Conservation (phyloP, 257 asterid species). For the Petrea volubilis region DNA sequence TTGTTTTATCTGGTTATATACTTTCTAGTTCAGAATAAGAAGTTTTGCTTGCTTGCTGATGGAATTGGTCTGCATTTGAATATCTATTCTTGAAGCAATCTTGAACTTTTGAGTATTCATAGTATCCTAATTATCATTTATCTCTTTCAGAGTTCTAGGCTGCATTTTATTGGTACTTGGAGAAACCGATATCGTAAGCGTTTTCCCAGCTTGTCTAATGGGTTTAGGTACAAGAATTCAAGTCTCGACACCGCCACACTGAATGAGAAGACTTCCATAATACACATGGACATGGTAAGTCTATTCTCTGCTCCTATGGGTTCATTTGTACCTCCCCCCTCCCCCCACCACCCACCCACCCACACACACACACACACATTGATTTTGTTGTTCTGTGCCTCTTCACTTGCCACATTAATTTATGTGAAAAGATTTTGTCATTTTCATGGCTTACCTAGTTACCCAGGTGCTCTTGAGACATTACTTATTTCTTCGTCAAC, state of each 20-base stretch:
- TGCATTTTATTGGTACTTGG: constrained; percentile 99
- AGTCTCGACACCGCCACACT: constrained; percentile 30
- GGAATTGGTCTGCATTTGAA: neutral
- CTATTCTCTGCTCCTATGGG: constrained; percentile 9
- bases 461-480: neutral
- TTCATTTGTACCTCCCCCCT: neutral
- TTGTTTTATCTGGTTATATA: neutral
- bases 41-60: neutral
- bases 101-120: neutral
- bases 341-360: constrained; percentile 10
- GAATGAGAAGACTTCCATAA: constrained; percentile 48
- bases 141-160: constrained; percentile 77
- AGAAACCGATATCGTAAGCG: constrained; percentile 90
- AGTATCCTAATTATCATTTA: constrained; percentile 17
- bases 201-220: constrained; percentile 50
- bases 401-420: constrained; percentile 2
- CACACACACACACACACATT: too few relatives aligned
- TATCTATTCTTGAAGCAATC: neutral
- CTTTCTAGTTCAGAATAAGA: neutral
- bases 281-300: constrained; percentile 89
- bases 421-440: neutral
- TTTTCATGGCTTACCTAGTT: neutral
- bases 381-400: neutral
- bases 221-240: constrained; percentile 37
- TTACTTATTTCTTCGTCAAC: constrained; percentile 7